Conservation (phyloP, 1,139 yeast species). For the Candida sojae region DNA sequence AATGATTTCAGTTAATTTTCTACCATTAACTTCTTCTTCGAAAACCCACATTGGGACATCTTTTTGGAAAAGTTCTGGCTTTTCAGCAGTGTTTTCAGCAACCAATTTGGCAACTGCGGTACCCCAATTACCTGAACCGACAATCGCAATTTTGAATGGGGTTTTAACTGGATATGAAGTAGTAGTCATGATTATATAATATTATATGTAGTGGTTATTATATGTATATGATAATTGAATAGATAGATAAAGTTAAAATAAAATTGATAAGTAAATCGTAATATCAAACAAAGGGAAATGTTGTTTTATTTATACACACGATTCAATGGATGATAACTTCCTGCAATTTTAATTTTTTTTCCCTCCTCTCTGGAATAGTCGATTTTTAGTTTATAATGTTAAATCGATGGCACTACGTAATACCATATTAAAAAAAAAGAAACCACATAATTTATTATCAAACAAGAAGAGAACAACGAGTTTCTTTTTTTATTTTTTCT, state of each 20-base stretch:
- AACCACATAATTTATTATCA: not conserved
- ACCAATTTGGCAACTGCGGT: constrained; percentile 93
- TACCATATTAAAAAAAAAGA: not conserved
- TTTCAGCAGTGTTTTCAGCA: constrained; percentile 77
- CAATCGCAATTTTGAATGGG: constrained; percentile 59
- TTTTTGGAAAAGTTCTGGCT: constrained; percentile 65
- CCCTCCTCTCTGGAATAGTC: not conserved
- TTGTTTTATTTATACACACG: not conserved
- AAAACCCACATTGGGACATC: constrained; percentile 93
- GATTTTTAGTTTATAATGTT: not conserved
- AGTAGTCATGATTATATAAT: constrained; percentile 29
- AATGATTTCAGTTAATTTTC: constrained; percentile 81
- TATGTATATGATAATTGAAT: not conserved
- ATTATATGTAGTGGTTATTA: not conserved
- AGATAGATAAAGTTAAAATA: not conserved
- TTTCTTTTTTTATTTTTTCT: not conserved
- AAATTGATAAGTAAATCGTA: not conserved
- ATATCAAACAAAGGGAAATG: not conserved
- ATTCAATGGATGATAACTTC: not conserved
- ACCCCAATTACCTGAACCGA: constrained; percentile 91
- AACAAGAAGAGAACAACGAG: not conserved
- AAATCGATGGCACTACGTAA: not conserved
- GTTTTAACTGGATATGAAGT: constrained; percentile 34
- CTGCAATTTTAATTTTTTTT: not conserved
- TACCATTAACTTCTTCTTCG: constrained; percentile 73